Percentiles rank a stretch among this genome's conserved stretches.
Evolutionary conservation across 2,329 filamentous ascomycete species (phyloP).

Genomic region (Aspergillus phoenicis): DNA sequence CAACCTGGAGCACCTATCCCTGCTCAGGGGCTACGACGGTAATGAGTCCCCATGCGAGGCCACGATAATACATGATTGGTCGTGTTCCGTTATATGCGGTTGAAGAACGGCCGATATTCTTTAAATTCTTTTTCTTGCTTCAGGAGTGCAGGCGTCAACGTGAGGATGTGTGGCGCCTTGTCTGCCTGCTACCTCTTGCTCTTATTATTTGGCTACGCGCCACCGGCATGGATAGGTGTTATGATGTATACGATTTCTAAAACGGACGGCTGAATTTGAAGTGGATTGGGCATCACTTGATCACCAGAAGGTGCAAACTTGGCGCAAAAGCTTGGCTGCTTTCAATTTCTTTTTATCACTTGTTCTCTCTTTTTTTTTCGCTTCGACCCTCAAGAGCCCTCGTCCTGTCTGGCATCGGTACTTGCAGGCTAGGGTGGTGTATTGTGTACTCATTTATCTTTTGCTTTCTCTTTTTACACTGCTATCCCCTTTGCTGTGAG

Average conservation of each 20-base stretch:
- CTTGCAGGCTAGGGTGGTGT: conserved; percentile 8
- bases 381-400: neutral
- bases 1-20: conserved; percentile 40
- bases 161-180: conserved; percentile 2
- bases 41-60: conserved; percentile 16
- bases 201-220: conserved; percentile 24
- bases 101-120: neutral
- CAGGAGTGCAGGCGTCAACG: neutral
- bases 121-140: neutral
- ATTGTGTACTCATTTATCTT: conserved; percentile 14
- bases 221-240: conserved; percentile 43
- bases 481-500: conserved; percentile 4
- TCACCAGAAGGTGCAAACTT: conserved; percentile 33
- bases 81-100: conserved; percentile 4
- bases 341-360: conserved; percentile 11
- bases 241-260: conserved; percentile 44
- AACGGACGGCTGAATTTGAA: conserved; percentile 35
- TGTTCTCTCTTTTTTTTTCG: neutral
- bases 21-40: conserved; percentile 41
- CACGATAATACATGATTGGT: conserved; percentile 15
- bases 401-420: conserved; percentile 6
- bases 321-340: conserved; percentile 34
- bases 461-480: conserved; percentile 7
- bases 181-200: conserved; percentile 28
- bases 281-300: conserved; percentile 31